Evolutionary conservation across 2,329 filamentous ascomycete species (phyloP).

Genomic region (Microsporum canis): DNA sequence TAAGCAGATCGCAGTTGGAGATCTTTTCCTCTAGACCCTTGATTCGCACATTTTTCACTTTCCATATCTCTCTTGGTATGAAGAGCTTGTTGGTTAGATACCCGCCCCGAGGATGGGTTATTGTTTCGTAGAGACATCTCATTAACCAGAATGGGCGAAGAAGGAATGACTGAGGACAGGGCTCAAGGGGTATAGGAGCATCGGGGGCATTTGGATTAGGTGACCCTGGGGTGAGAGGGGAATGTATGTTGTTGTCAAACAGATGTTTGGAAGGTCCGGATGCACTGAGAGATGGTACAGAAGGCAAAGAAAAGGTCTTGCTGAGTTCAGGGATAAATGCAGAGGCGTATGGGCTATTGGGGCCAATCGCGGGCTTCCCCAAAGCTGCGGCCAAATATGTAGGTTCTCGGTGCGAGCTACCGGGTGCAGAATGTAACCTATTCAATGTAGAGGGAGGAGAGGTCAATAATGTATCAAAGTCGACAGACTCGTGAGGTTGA

Average conservation of each 20-base stretch:
- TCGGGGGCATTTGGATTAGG: constrained; percentile 52
- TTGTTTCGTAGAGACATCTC: constrained; percentile 83
- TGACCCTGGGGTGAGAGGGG: constrained; percentile 51
- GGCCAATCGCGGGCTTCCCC: background rate
- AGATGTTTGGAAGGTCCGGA: constrained; percentile 58
- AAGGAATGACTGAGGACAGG: constrained; percentile 78
- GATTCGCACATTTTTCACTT: constrained; percentile 84
- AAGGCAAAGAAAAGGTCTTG: constrained; percentile 6
- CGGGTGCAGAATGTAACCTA: constrained; percentile 32
- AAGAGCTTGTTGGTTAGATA: constrained; percentile 89
- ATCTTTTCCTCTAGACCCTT: constrained; percentile 90
- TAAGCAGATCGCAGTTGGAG: constrained; percentile 78
- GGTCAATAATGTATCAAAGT: constrained; percentile 22
- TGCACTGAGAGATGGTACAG: constrained; percentile 21
- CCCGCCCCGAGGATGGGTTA: constrained; percentile 80
- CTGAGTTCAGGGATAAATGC: constrained; percentile 6
- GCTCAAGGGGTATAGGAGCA: constrained; percentile 68
- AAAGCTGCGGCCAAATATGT: background rate
- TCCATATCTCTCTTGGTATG: constrained; percentile 84
- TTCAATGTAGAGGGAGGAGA: constrained; percentile 21
- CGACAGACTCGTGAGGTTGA: constrained; percentile 34
- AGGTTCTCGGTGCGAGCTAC: constrained; percentile 14
- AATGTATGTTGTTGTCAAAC: constrained; percentile 74
- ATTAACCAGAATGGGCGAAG: constrained; percentile 97
- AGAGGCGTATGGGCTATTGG: constrained; percentile 1